Conservation (phyloP, 108 stramenopile species). For the Skeletonema menzelii region DNA sequence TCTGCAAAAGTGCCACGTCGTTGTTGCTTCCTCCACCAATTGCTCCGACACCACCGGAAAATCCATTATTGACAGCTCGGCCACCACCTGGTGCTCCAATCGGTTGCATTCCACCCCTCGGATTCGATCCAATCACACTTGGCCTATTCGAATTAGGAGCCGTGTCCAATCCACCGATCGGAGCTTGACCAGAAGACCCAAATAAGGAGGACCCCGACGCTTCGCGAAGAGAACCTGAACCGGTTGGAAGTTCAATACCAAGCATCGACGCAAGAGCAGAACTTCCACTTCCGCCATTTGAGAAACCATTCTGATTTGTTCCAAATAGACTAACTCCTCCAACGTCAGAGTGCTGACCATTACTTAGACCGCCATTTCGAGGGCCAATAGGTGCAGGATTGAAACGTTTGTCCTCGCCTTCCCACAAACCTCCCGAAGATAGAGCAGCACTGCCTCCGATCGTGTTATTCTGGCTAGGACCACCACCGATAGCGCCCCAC, state of each 20-base stretch:
- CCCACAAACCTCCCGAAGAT: slow-evolving; percentile 24
- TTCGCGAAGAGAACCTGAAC: slow-evolving; percentile 76
- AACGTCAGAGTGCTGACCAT: slow-evolving; percentile 25
- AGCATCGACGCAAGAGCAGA: slow-evolving; percentile 86
- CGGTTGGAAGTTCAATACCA: slow-evolving; percentile 80
- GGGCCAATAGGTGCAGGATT: slow-evolving; percentile 43
- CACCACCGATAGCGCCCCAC: slow-evolving; percentile 47
- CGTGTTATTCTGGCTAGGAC: slow-evolving; percentile 39
- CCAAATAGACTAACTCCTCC: slow-evolving; percentile 40
- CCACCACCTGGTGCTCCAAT: slow-evolving; percentile 10
- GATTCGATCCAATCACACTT: slow-evolving; percentile 9
- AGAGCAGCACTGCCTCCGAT: slow-evolving; percentile 32
- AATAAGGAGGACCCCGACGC: slow-evolving; percentile 21
- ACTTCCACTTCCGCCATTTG: slow-evolving; percentile 47
- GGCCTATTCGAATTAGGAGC: slow-evolving; percentile 42
- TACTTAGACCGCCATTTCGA: slow-evolving; percentile 13
- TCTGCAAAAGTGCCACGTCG: slow-evolving; percentile 87
- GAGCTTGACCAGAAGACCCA: slow-evolving; percentile 14
- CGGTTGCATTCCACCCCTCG: slow-evolving; percentile 30
- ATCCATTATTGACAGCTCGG: slow-evolving; percentile 54
- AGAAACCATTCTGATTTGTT: slow-evolving; percentile 29
- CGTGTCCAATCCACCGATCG: slow-evolving; percentile 14
- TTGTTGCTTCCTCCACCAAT: slow-evolving; percentile 47
- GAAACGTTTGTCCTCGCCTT: slow-evolving; percentile 12
- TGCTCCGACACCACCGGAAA: slow-evolving; percentile 59